Percentiles rank a stretch among this genome's conserved stretches.
Conservation (phyloP, 768 basidiomycete species). For the Leccinum obscurum region DNA sequence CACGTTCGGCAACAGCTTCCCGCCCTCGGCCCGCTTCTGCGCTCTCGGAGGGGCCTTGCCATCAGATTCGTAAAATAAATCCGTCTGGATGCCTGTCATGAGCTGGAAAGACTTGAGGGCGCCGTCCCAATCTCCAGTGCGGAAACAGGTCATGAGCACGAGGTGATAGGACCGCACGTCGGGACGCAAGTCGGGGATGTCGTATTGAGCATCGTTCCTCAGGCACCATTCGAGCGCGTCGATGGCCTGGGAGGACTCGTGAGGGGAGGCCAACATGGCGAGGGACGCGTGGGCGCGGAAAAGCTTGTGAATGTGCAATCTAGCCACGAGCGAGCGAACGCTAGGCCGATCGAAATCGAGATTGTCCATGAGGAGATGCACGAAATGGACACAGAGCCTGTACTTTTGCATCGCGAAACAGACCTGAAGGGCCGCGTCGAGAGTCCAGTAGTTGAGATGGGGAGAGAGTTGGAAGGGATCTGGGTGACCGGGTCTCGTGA, state of each 20-base stretch:
- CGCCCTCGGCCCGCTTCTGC: constrained; percentile 43
- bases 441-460: constrained; percentile 45
- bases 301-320: constrained; percentile 60
- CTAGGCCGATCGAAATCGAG: constrained; percentile 19
- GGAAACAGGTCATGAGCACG: constrained; percentile 65
- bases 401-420: constrained; percentile 53
- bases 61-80: constrained; percentile 44
- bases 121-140: constrained; percentile 59
- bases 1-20: constrained; percentile 47
- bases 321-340: constrained; percentile 45
- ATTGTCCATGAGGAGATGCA: constrained; percentile 55
- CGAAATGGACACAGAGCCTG: constrained; percentile 53
- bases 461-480: constrained; percentile 38
- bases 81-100: constrained; percentile 66
- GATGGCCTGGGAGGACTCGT: constrained; percentile 49
- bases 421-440: constrained; percentile 55
- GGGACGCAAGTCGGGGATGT: constrained; percentile 41
- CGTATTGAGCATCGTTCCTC: constrained; percentile 48
- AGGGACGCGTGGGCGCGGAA: constrained; percentile 49
- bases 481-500: constrained; percentile 48
- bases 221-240: constrained; percentile 71
- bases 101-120: constrained; percentile 61
- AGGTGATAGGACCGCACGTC: constrained; percentile 52
- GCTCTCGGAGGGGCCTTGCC: constrained; percentile 40
- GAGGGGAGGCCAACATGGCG: constrained; percentile 39